Conservation (phyloP, 768 basidiomycete genomes). For the Omphalotus guepiniiformis region DNA sequence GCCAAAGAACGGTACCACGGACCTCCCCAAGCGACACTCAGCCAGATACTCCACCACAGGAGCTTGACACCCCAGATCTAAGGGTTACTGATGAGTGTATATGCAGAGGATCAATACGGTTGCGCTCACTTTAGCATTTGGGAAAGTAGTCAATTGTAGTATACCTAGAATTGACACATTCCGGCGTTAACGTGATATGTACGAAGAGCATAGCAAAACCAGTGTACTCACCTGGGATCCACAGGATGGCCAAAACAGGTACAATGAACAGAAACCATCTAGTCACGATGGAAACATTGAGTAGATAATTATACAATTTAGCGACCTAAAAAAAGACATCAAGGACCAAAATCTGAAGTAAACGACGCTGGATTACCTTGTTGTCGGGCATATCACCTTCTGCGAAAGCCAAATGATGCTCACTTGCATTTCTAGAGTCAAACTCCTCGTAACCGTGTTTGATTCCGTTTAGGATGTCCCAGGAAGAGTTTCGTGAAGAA, state of each 20-base stretch:
- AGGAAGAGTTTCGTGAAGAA: slow-evolving; percentile 35
- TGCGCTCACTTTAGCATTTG: slow-evolving; percentile 48
- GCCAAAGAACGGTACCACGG: slow-evolving; percentile 14
- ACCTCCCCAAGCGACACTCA: slow-evolving; percentile 77
- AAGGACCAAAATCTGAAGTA: not conserved
- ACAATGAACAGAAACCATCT: slow-evolving; percentile 80
- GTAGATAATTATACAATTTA: slow-evolving; percentile 65
- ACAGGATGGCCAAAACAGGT: slow-evolving; percentile 56
- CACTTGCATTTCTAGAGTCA: slow-evolving; percentile 48
- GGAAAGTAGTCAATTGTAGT: slow-evolving; percentile 39
- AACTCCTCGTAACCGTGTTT: slow-evolving; percentile 54
- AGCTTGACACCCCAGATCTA: slow-evolving; percentile 59
- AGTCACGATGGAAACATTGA: slow-evolving; percentile 73
- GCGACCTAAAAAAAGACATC: slow-evolving; percentile 37
- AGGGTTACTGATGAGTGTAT: not conserved
- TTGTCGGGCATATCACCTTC: slow-evolving; percentile 60
- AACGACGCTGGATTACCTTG: slow-evolving; percentile 29
- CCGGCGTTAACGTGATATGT: not conserved
- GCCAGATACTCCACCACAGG: slow-evolving; percentile 84
- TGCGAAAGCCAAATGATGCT: slow-evolving; percentile 50
- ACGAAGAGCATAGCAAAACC: too few species aligned
- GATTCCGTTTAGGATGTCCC: slow-evolving; percentile 48
- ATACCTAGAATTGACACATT: not conserved
- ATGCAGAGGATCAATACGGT: slow-evolving; percentile 13
- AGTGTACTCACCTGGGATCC: slow-evolving; percentile 80